Conservation (phyloP, 805 yeast genomes). For the Dipodascus albidus region DNA sequence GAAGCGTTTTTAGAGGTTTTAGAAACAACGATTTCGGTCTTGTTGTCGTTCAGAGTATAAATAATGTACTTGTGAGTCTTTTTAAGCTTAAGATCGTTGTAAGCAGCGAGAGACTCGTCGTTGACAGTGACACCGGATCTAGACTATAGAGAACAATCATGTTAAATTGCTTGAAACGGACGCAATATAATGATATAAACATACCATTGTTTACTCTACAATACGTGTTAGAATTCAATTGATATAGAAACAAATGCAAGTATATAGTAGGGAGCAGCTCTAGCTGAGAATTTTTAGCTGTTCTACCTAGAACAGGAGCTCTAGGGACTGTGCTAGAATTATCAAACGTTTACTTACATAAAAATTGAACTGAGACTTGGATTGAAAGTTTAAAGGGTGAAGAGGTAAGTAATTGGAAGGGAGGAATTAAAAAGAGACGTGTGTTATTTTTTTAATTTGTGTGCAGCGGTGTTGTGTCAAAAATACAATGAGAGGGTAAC, state of each 20-base stretch:
- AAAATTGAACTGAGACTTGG: not conserved
- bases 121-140: constrained; percentile 60
- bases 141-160: not conserved
- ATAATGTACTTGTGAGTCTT: constrained; percentile 78
- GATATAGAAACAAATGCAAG: too few relatives aligned
- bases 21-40: constrained; percentile 86
- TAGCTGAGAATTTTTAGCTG: too few relatives aligned
- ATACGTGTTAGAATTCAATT: not conserved
- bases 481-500: not conserved
- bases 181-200: not conserved
- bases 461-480: constrained; percentile 1
- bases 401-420: not conserved
- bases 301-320: too few relatives aligned
- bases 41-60: constrained; percentile 68
- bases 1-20: constrained; percentile 63
- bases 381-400: not conserved
- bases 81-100: constrained; percentile 83
- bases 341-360: not conserved
- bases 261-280: too few relatives aligned
- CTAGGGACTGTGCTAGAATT: too few relatives aligned
- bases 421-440: not conserved
- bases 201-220: not conserved
- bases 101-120: constrained; percentile 86
- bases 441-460: not conserved
- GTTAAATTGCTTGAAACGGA: not conserved